Evolutionary conservation across 495 filamentous ascomycete species (phyloP).

Genomic region (Lophiotrema nucula): DNA sequence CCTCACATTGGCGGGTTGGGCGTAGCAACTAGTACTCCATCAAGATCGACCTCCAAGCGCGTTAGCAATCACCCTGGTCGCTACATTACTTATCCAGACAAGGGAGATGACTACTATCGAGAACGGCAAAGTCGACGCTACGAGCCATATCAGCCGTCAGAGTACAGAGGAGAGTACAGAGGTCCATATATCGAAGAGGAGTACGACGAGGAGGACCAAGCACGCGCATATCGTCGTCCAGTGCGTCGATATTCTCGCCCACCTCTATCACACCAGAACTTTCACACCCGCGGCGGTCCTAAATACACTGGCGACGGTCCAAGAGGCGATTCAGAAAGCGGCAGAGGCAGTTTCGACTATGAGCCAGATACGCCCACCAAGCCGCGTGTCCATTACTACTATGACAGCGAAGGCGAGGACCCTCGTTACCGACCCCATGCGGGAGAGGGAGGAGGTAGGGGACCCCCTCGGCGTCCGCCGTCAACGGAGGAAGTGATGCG

Average conservation of each 20-base stretch:
- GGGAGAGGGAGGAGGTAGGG: conserved; percentile 3
- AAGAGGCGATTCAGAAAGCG: conserved; percentile 1
- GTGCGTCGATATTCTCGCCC: conserved; percentile 2
- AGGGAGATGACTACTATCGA: not conserved
- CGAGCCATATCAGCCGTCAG: conserved; percentile 8
- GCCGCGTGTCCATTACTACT: conserved; percentile 6
- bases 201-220: conserved; percentile 14
- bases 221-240: conserved; percentile 9
- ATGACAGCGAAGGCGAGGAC: conserved; percentile 7
- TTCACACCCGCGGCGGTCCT: not conserved
- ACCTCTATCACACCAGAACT: conserved; percentile 4
- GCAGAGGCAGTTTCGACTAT: conserved; percentile 11
- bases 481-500: conserved; percentile 19
- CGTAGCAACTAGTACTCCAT: not conserved
- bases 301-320: not conserved
- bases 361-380: conserved; percentile 15
- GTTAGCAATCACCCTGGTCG: not conserved
- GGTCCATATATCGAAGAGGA: conserved; percentile 18
- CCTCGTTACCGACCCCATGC: not conserved
- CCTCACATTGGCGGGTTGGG: not conserved
- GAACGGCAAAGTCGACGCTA: conserved; percentile 7
- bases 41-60: not conserved
- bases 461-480: conserved; percentile 8
- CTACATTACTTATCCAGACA: not conserved
- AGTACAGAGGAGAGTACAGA: no score